Percentiles rank a stretch among this genome's conserved stretches.
These are phyloP conservation scores for Suillus decipiens DNA, from an alignment of 768 basidiomycete genomes.

Conservation along the genomic window DNA sequence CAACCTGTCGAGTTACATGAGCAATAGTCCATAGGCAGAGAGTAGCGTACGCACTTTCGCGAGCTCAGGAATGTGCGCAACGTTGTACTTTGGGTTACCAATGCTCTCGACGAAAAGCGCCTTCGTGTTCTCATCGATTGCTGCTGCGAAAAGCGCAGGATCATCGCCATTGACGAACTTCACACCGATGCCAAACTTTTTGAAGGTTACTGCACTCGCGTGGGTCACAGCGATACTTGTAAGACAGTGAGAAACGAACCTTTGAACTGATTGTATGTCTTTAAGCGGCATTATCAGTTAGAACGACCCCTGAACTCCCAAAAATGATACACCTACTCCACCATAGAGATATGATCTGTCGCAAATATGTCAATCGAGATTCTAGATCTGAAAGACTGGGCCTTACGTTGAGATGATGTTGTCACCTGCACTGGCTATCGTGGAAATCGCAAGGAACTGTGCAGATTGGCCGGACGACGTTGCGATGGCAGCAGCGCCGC, in stretches of 20 bases:
- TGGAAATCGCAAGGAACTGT: conserved; percentile 58
- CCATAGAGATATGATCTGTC: conserved; percentile 56
- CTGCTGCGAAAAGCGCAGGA: conserved; percentile 47
- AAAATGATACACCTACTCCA: conserved; percentile 42
- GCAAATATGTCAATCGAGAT: not conserved
- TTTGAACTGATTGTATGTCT: conserved; percentile 70
- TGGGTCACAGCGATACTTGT: not conserved
- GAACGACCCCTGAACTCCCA: not conserved
- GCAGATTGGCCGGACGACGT: conserved; percentile 62
- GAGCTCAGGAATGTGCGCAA: conserved; percentile 54
- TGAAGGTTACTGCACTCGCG: conserved; percentile 45
- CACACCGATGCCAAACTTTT: conserved; percentile 53
- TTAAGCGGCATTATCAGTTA: not conserved
- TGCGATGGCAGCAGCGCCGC: conserved; percentile 60
- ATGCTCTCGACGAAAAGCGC: conserved; percentile 61
- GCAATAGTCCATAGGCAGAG: not conserved
- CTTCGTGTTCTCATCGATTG: conserved; percentile 63
- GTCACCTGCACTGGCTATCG: conserved; percentile 55
- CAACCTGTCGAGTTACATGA: conserved; percentile 40
- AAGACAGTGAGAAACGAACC: conserved; percentile 29
- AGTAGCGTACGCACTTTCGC: conserved; percentile 42
- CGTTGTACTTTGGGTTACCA: conserved; percentile 60
- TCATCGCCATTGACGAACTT: conserved; percentile 54
- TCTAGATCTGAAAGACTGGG: not conserved
- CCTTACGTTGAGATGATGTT: conserved; percentile 64